These are phyloP conservation scores for Dactylonectria estremocensis DNA, from an alignment of 2,329 filamentous ascomycete species.

Conservation along the genomic window DNA sequence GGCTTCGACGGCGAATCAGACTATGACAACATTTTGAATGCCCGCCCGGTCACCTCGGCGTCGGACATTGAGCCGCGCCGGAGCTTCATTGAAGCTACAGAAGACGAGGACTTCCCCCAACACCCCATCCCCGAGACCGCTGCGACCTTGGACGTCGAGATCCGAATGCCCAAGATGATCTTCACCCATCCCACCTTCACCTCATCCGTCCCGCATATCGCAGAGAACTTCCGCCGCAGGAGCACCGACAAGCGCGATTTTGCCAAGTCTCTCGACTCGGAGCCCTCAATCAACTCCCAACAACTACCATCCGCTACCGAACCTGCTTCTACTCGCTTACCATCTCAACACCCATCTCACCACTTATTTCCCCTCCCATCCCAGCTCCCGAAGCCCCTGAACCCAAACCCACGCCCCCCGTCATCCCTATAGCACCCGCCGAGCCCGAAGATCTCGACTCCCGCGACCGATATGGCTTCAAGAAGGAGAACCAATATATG, in stretches of 20 bases:
- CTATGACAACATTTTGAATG: conserved; percentile 51
- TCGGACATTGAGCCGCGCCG: conserved; percentile 51
- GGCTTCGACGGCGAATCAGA: conserved; percentile 66
- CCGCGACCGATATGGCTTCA: conserved; percentile 92
- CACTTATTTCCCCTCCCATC: conserved; percentile 35
- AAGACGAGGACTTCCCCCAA: conserved; percentile 41
- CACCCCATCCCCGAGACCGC: conserved; percentile 37
- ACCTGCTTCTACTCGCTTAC: conserved; percentile 11
- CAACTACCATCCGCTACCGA: conserved; percentile 32
- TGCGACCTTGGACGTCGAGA: conserved; percentile 56
- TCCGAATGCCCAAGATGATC: conserved; percentile 58
- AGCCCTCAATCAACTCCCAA: conserved; percentile 48
- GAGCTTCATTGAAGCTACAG: conserved; percentile 28
- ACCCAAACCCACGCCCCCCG: conserved; percentile 29
- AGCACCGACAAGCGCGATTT: conserved; percentile 64
- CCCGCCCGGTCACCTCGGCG: conserved; percentile 46
- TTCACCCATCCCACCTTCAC: conserved; percentile 58
- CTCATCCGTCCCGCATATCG: conserved; percentile 57
- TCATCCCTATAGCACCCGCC: conserved; percentile 42
- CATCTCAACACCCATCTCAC: conserved; percentile 21
- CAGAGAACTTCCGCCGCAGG: conserved; percentile 48
- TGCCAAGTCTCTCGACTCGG: conserved; percentile 62
- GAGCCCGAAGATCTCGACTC: conserved; percentile 64
- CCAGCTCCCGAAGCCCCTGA: conserved; percentile 30
- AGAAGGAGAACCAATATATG: conserved; percentile 87